Evolutionary conservation across 257 asterid genomes (phyloP).

Genomic region (Anisodus acutangulus): DNA sequence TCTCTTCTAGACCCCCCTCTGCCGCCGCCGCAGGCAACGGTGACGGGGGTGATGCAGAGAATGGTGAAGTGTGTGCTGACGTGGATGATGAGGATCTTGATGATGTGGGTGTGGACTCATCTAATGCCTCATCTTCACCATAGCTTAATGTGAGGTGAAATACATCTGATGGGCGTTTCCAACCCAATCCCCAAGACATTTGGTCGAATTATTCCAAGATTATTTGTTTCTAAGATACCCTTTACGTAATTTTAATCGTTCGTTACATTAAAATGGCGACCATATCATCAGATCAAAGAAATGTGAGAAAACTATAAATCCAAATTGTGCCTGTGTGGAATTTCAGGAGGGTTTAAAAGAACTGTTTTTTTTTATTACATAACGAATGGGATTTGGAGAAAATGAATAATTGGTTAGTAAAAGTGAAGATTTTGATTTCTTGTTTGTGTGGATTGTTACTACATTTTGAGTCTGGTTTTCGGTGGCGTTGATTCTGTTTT

Average conservation of each 20-base stretch:
- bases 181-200: conserved; percentile 99
- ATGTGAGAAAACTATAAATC: background rate
- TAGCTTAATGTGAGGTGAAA: conserved; percentile 86
- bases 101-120: conserved; percentile 64
- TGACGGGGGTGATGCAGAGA: conserved; percentile 54
- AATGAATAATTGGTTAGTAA: background rate
- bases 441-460: background rate
- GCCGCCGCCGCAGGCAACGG: conserved; percentile 41
- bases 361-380: background rate
- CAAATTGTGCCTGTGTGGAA: conserved; percentile 7
- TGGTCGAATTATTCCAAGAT: conserved; percentile 29
- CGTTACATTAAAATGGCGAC: background rate
- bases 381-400: background rate
- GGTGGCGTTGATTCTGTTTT: background rate
- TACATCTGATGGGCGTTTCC: conserved; percentile 92
- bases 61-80: conserved; percentile 41
- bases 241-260: background rate
- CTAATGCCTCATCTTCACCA: conserved; percentile 75
- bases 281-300: conserved; percentile 21
- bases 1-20: conserved; percentile 54
- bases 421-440: background rate
- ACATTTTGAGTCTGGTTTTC: background rate
- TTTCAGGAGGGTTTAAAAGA: background rate
- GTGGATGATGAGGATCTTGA: conserved; percentile 63
- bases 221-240: background rate